Base-by-base conservation (phyloP, 2,329 filamentous ascomycete species). In the Aspergillus transmontanensis region DNA sequence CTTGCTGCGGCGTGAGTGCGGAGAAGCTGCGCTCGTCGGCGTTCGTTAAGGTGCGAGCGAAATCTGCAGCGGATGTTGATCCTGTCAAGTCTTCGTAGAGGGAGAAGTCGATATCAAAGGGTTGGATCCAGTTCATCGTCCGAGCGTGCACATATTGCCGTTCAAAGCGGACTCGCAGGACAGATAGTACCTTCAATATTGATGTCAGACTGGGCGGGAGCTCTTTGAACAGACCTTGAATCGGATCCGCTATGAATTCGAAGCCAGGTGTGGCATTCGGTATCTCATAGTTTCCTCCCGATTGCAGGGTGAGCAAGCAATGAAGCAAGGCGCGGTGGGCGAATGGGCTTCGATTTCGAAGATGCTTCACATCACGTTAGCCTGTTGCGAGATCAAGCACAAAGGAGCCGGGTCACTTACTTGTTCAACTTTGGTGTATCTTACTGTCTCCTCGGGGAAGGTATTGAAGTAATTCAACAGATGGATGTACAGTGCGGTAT, bases 161-260 rank as follows among this genome's bases (percentile, higher is more conserved):
- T 21, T 71, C 68, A 36, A 78, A 80, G 6, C 77, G 74, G 34
- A 78, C 66, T 2, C 68, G 70, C 34, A 80, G 61, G 2, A 79
- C 76, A 36, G 69, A 73, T 32, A 80, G 70, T 43, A 75, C 73
- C 58, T 78, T 80, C 28, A 80, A 62, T 32, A 79, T 74, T 0
- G 63, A 66, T 2, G 65, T 70, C 19, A 80, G 63, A 34, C 72
- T 75, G 14, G 72, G 71, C 0, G 70, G 64, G 16, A 75, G 72
- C 9, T 72, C 71, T 48, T 69, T 71, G 54, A 80, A 79, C 3
- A 80, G 57, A 16, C 66, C 61, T 61, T 79, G 78, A 19, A 80
- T 78, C 3, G 78, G 78, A 1, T 70, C 71, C 6, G 77, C 70
- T 45, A 80, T 75, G 43, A 80, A 80, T 48, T 73, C 71, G 34